Conservation (phyloP, 2,329 filamentous ascomycete genomes). For the Ophiostoma tasmaniense region DNA sequence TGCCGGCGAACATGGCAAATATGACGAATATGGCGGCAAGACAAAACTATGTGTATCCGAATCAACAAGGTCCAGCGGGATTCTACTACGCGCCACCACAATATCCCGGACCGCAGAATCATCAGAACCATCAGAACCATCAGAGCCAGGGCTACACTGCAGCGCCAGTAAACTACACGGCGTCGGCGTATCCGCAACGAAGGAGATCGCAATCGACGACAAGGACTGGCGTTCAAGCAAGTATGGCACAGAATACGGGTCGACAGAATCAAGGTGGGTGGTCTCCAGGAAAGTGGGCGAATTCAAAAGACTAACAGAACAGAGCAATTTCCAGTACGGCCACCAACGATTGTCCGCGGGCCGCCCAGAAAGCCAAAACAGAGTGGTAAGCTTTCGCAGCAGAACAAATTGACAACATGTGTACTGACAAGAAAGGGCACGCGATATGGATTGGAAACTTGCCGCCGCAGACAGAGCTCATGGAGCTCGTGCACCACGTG, state of each 20-base stretch:
- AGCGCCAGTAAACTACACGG: not conserved
- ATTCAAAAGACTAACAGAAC: not conserved
- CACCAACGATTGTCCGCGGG: constrained; percentile 34
- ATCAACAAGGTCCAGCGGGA: not conserved
- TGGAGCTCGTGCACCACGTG: constrained; percentile 84
- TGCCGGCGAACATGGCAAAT: not conserved
- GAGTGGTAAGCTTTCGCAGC: constrained; percentile 41
- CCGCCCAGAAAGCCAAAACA: constrained; percentile 51
- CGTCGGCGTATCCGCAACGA: not conserved
- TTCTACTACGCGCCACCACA: not conserved
- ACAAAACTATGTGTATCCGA: not conserved
- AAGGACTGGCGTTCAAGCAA: not conserved
- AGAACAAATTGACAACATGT: not conserved
- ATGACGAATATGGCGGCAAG: not conserved
- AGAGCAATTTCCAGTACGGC: not conserved
- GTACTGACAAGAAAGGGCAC: constrained; percentile 48
- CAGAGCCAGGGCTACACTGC: not conserved
- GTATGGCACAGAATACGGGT: not conserved
- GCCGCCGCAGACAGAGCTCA: constrained; percentile 71
- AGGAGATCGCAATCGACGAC: not conserved
- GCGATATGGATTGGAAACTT: constrained; percentile 95
- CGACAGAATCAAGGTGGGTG: not conserved
- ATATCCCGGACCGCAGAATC: not conserved
- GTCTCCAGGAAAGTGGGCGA: too few relatives aligned
- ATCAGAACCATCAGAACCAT: not conserved